These are phyloP conservation scores for Gossypium australe DNA, from an alignment of 345 rosid species.

Conservation along the genomic window DNA sequence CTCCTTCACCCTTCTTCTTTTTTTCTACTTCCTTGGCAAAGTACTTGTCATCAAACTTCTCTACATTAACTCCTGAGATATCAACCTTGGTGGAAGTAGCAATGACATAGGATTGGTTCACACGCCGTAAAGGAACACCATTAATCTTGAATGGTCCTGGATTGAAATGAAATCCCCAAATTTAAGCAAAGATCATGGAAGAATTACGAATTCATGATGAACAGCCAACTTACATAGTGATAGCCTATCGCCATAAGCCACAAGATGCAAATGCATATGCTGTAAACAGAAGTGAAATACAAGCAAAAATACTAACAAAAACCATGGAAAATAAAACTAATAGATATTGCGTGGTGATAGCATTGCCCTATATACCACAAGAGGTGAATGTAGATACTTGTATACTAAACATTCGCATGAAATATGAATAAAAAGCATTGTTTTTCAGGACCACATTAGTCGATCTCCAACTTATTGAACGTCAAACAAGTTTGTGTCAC, in stretches of 20 bases:
- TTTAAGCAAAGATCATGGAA: not conserved
- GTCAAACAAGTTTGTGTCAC: not conserved
- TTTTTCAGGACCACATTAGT: not conserved
- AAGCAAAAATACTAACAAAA: not conserved
- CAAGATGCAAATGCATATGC: not conserved
- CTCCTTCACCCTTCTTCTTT: slow-evolving; percentile 71
- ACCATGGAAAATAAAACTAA: not conserved
- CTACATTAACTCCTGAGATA: slow-evolving; percentile 50
- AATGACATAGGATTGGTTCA: slow-evolving; percentile 47
- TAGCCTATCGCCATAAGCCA: not conserved
- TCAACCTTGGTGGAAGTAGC: slow-evolving; percentile 35
- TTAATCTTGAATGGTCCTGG: slow-evolving; percentile 67
- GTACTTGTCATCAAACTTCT: slow-evolving; percentile 67
- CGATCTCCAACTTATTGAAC: not conserved
- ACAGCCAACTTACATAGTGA: not conserved
- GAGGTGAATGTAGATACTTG: not conserved
- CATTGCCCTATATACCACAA: not conserved
- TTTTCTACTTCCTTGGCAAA: slow-evolving; percentile 65
- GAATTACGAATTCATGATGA: not conserved
- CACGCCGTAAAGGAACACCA: slow-evolving; percentile 67
- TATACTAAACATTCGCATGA: not conserved
- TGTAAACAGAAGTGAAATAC: no score
- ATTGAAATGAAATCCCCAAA: not conserved
- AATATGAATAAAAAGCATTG: not conserved
- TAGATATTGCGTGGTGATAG: not conserved